Conservation (phyloP, 2,329 filamentous ascomycete species). For the Neodidymelliopsis sp. region DNA sequence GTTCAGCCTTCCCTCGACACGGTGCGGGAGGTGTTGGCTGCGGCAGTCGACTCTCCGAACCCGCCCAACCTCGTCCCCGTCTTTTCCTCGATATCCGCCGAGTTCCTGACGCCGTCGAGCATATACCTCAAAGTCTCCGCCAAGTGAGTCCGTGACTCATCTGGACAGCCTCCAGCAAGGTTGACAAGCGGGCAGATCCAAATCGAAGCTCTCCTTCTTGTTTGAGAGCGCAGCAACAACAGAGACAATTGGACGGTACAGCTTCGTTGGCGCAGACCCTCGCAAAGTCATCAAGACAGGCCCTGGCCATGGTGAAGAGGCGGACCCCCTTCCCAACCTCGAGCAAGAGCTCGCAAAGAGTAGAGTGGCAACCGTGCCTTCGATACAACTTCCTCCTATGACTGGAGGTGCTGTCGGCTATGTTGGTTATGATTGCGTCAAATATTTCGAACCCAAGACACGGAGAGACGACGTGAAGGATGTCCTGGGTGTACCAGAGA, state of each 20-base stretch:
- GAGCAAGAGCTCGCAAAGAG: conserved; percentile 81
- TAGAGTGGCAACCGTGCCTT: conserved; percentile 83
- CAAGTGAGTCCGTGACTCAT: conserved; percentile 62
- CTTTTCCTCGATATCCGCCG: conserved; percentile 84
- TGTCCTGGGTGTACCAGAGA: conserved; percentile 87
- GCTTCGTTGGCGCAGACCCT: conserved; percentile 85
- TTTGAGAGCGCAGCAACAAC: conserved; percentile 93
- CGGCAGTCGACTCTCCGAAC: conserved; percentile 59
- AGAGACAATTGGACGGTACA: conserved; percentile 92
- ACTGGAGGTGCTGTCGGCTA: conserved; percentile 95
- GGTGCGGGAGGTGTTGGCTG: conserved; percentile 63
- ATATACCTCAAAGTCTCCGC: conserved; percentile 92
- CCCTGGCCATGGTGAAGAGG: conserved; percentile 81
- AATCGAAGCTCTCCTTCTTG: conserved; percentile 85
- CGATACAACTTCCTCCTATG: conserved; percentile 81
- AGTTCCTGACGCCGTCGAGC: conserved; percentile 91
- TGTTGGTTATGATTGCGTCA: conserved; percentile 95
- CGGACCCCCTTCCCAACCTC: conserved; percentile 83
- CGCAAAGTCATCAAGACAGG: conserved; percentile 86
- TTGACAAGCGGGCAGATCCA: conserved; percentile 51
- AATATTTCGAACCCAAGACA: conserved; percentile 98
- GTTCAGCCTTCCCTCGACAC: conserved; percentile 69
- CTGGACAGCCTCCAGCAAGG: conserved; percentile 1
- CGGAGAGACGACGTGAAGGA: conserved; percentile 85
- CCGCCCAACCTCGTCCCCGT: conserved; percentile 82